These are phyloP conservation scores for Hyaloscypha hepaticicola DNA, from an alignment of 495 filamentous ascomycete species.

Conservation along the genomic window DNA sequence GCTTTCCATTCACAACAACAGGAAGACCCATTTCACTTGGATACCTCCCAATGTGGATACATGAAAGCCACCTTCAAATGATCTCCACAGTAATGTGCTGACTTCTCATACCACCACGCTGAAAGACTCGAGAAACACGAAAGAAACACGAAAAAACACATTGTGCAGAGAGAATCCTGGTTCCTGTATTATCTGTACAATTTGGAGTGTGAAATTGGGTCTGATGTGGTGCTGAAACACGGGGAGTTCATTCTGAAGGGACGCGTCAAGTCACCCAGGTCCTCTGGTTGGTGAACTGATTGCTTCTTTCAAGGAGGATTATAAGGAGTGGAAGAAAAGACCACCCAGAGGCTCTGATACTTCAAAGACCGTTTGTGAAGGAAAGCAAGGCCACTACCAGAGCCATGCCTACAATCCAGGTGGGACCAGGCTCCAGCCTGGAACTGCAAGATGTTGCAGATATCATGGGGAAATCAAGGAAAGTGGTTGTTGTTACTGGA, in stretches of 20 bases:
- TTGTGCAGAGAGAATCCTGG: background rate
- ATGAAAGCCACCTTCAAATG: background rate
- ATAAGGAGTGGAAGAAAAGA: background rate
- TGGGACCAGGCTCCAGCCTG: slow-evolving; percentile 46
- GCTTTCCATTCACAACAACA: background rate
- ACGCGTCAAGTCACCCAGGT: background rate
- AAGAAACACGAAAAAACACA: background rate
- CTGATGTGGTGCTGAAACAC: background rate
- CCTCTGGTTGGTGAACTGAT: background rate
- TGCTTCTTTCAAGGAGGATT: background rate
- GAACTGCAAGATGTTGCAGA: slow-evolving; percentile 62
- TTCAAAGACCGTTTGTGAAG: background rate
- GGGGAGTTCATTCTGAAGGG: background rate
- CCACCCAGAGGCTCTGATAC: background rate
- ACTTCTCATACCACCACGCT: background rate
- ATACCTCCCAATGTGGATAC: background rate
- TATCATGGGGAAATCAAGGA: slow-evolving; percentile 56
- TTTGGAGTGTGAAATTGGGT: background rate
- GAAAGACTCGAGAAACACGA: background rate
- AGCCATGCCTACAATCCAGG: slow-evolving; percentile 55
- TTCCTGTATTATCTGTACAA: background rate
- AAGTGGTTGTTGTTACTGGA: slow-evolving; percentile 65
- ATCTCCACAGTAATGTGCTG: background rate
- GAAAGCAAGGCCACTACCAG: background rate
- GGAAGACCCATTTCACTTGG: background rate